A percentile compares a stretch with the other conserved stretches of the same genome.
Evolutionary conservation across 495 filamentous ascomycete genomes (phyloP).

Genomic region (Aspergillus diversus): DNA sequence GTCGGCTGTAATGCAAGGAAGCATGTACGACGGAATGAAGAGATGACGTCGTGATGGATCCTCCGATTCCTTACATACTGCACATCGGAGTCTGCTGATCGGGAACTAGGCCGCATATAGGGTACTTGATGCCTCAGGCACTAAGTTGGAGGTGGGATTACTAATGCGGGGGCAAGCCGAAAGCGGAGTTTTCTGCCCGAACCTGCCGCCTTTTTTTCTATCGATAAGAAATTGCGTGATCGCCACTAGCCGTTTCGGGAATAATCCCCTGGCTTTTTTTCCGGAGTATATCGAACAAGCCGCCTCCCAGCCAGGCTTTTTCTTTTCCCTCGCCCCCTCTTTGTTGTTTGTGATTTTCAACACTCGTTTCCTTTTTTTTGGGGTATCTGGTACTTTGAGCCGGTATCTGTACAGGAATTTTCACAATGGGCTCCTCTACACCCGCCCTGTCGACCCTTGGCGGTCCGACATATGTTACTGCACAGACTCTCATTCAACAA

Average conservation of each 20-base stretch:
- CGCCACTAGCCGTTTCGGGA: slow-evolving; percentile 42
- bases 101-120: slow-evolving; percentile 6
- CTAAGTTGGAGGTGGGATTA: slow-evolving; percentile 16
- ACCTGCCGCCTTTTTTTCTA: slow-evolving; percentile 24
- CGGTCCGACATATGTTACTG: slow-evolving; percentile 88
- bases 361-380: slow-evolving; percentile 30
- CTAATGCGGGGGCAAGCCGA: slow-evolving; percentile 28
- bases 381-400: slow-evolving; percentile 29
- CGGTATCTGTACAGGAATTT: slow-evolving; percentile 37
- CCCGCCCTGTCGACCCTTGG: slow-evolving; percentile 64
- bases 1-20: background rate
- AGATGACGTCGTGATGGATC: slow-evolving; percentile 21
- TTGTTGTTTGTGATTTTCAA: slow-evolving; percentile 22
- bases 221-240: slow-evolving; percentile 52
- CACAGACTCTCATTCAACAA: slow-evolving; percentile 92
- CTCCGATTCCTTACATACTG: too few relatives aligned
- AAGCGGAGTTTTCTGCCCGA: slow-evolving; percentile 30
- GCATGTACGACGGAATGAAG: background rate
- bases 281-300: slow-evolving; percentile 16
- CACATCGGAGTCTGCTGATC: background rate
- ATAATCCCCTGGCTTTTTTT: slow-evolving; percentile 42
- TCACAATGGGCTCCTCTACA: slow-evolving; percentile 42
- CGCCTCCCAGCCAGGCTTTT: slow-evolving; percentile 14
- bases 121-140: slow-evolving; percentile 24
- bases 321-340: slow-evolving; percentile 28